Base-by-base conservation (phyloP, 768 basidiomycete species). In the Kwoniella sp. region DNA sequence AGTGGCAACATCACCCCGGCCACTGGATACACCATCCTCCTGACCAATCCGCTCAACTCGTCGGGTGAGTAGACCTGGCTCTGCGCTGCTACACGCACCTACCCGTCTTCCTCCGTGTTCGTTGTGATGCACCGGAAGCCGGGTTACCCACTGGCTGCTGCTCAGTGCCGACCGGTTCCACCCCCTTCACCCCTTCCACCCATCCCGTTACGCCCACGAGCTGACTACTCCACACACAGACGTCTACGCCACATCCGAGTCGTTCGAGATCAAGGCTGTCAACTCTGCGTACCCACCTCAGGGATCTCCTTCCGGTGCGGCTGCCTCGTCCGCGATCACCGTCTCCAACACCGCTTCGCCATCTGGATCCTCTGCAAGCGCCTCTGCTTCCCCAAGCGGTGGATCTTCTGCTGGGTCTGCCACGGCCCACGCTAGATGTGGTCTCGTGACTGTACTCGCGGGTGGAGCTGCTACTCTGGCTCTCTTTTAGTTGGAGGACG, bases 241-340 rank as follows among this genome's bases (percentile, higher is more conserved):
- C 52, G 48, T 74, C 53, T 74, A 70, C 57, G 67, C 70, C 15
- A 57, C 50, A 23, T 73, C 71, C 27, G 53, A 74, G 36, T 28
- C 68, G 9, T 74, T 74, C 58, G 65, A 70, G 45, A 68, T 74
- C 62, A 72, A 70, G 46, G 55, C 70, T n/a, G 55, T 47, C 28
- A 67, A 67, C 12, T 65, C 71, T 10, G 27, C 56, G 25, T 74
- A 73, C 60, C 72, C 72, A 22, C 57, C 70, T 29, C 68, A 61
- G 23, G 46, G 33, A 5, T 27, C 56, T 26, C 25, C 46, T 31
- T n/a, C 50, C 10, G 33, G 11, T 2, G 50, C 37, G 23, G 20
- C 50, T 6, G 40, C 29, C 22, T 32, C 50, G 26, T 20, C 14
- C n/a, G 17, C 34, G 20, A 23, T 12, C 32, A 40, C 40, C 34